These are phyloP conservation scores for Medicago lupulina DNA, from an alignment of 306 rosid species.

Conservation along the genomic window DNA sequence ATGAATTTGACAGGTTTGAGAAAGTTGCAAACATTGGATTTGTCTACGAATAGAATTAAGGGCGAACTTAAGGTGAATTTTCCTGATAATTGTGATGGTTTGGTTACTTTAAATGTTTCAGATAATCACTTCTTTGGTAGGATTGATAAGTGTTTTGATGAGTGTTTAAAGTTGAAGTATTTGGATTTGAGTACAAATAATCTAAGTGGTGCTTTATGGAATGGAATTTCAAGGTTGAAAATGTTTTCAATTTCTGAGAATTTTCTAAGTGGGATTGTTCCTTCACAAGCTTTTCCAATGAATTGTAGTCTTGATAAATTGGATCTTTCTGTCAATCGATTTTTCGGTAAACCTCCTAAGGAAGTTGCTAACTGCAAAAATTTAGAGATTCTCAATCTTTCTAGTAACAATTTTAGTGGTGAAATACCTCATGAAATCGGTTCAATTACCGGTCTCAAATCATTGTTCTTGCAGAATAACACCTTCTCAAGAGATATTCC, in stretches of 20 bases:
- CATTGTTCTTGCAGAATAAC: conserved; percentile 69
- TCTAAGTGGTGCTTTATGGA: conserved; percentile 64
- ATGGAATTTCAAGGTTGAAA: conserved; percentile 61
- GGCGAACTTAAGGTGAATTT: conserved; percentile 63
- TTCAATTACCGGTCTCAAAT: conserved; percentile 53
- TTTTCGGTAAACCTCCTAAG: conserved; percentile 58
- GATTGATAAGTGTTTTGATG: conserved; percentile 59
- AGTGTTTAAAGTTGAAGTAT: conserved; percentile 61
- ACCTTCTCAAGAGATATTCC: conserved; percentile 70
- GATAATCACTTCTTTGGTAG: conserved; percentile 64
- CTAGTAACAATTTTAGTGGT: conserved; percentile 65
- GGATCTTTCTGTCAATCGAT: conserved; percentile 67
- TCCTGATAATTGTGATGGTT: conserved; percentile 63
- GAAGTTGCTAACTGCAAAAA: conserved; percentile 66
- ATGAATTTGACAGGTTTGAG: conserved; percentile 64
- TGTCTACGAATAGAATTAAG: conserved; percentile 63
- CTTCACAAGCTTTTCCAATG: conserved; percentile 48
- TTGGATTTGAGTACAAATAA: conserved; percentile 79
- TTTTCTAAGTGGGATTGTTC: conserved; percentile 54
- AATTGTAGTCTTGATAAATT: conserved; percentile 61
- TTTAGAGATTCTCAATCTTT: conserved; percentile 56
- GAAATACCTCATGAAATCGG: conserved; percentile 68
- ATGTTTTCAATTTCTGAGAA: conserved; percentile 74
- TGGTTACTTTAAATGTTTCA: conserved; percentile 69
- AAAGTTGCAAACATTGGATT: conserved; percentile 61